phyloP scores from a whole-genome alignment of 1,284 basidiomycete species.

The Lignosus rhinocerotis region DNA sequence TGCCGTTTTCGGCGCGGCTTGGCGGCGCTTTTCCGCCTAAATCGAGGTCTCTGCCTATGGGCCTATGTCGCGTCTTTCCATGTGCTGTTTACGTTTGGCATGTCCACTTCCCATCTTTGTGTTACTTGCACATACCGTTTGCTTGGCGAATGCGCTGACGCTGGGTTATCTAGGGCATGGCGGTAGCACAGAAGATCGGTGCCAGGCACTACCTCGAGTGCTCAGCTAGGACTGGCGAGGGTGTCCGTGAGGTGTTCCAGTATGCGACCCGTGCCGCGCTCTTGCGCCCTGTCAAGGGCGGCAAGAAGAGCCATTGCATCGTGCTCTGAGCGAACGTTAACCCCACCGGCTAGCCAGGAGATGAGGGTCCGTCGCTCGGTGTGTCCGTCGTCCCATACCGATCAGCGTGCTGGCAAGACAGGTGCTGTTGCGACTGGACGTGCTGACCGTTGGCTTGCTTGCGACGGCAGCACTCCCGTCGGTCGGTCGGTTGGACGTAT shows the following conservation, averaged over 20 bases:
- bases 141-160: not conserved
- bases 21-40: conserved; percentile 12
- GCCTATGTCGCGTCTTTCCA: not conserved
- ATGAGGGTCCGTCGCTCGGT: not conserved
- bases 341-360: conserved; percentile 7
- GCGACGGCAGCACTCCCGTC: not conserved
- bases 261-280: conserved; percentile 70
- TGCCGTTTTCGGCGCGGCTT: conserved; percentile 9
- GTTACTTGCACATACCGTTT: not conserved
- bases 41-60: not conserved
- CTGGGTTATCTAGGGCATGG: conserved; percentile 52
- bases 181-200: conserved; percentile 74
- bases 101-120: not conserved
- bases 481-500: not conserved
- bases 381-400: not conserved
- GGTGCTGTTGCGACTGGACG: not conserved
- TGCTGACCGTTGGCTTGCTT: not conserved
- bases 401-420: not conserved
- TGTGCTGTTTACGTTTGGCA: not conserved
- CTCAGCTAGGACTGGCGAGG: conserved; percentile 70
- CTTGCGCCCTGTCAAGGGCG: conserved; percentile 40
- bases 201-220: conserved; percentile 77
- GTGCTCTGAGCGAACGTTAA: conserved; percentile 45
- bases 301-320: conserved; percentile 47
- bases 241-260: conserved; percentile 79